phyloP scores from a whole-genome alignment of 2,329 filamentous ascomycete species.

The Neofusicoccum ribis region DNA sequence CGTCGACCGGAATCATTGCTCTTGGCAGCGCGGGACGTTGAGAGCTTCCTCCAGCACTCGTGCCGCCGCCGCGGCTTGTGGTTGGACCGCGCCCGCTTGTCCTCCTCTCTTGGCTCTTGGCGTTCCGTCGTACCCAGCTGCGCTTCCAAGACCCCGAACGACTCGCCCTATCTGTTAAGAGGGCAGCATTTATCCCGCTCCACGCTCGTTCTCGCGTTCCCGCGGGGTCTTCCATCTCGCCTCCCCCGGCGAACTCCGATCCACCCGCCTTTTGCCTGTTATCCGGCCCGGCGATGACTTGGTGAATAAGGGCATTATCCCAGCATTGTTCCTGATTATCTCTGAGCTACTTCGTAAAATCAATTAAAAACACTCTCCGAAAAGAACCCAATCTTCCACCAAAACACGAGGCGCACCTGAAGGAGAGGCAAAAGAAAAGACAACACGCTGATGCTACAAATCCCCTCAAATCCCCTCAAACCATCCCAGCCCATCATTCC shows the following conservation, averaged over 20 bases:
- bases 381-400: background rate
- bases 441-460: background rate
- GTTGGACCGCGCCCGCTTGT: background rate
- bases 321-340: background rate
- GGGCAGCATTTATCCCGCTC: background rate
- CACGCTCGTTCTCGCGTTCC: background rate
- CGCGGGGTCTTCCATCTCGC: background rate
- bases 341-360: background rate
- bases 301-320: background rate
- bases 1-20: background rate
- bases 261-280: background rate
- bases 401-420: background rate
- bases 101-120: conserved; percentile 4
- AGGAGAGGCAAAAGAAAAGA: background rate
- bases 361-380: background rate
- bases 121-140: background rate
- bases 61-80: background rate
- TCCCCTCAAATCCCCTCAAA: background rate
- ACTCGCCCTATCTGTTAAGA: background rate
- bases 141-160: background rate
- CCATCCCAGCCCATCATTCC: background rate
- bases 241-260: conserved; percentile 1
- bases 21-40: conserved; percentile 5
- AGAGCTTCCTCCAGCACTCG: background rate
- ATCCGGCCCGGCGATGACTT: background rate